Conservation (phyloP, 441 rosid genomes). For the Arabidopsis lyrata region DNA sequence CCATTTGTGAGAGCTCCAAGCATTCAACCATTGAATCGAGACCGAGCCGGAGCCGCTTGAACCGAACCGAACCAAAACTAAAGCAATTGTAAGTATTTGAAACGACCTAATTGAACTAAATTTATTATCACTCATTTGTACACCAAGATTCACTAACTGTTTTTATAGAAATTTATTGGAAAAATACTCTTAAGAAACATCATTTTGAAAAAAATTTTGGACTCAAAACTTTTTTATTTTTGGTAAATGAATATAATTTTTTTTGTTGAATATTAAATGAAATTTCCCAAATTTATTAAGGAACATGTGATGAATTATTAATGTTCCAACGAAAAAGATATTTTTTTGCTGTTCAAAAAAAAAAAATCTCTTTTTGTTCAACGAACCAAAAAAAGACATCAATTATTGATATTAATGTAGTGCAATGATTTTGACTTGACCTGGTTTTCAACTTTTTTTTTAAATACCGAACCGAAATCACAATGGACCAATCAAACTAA, state of each 20-base stretch:
- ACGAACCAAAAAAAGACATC: no score
- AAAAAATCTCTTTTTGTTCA: no score
- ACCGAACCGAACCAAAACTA: background rate
- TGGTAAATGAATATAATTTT: no score
- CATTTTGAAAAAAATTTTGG: no score
- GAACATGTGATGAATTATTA: background rate
- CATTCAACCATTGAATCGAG: background rate
- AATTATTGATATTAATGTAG: no score
- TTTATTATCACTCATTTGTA: no score
- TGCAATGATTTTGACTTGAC: background rate
- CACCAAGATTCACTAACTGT: background rate
- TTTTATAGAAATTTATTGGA: background rate
- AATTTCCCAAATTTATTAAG: no score
- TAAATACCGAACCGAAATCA: background rate
- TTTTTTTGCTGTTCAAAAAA: no score
- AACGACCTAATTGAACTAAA: background rate
- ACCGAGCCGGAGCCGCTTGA: background rate
- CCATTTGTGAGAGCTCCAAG: background rate
- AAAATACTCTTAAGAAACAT: no score
- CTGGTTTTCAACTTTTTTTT: background rate
- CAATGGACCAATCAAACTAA: background rate
- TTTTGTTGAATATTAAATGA: no score
- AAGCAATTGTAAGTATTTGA: background rate
- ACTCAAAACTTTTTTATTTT: no score
- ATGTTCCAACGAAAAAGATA: no score